Conservation (phyloP, 108 stramenopile species). For the Aureococcus anophagefferens region DNA sequence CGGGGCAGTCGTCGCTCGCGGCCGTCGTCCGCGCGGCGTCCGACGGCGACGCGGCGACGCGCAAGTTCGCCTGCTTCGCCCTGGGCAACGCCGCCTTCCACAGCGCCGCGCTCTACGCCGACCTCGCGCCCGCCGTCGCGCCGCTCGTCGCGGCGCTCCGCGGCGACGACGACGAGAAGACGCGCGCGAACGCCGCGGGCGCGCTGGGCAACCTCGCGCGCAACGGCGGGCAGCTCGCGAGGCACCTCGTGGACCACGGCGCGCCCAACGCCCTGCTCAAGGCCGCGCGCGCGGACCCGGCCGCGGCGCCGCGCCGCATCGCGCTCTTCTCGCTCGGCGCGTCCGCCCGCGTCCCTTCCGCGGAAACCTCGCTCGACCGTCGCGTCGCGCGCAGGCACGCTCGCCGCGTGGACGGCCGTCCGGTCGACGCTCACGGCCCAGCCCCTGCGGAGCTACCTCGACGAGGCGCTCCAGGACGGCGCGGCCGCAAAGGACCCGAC, state of each 20-base stretch:
- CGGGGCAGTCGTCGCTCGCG: neutral
- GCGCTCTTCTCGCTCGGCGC: neutral
- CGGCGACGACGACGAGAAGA: constrained; percentile 32
- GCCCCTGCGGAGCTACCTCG: neutral
- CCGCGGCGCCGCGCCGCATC: neutral
- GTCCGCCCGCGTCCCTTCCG: too few species aligned
- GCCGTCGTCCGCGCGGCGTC: neutral
- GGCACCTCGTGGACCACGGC: constrained; percentile 7
- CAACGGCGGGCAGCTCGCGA: constrained; percentile 25
- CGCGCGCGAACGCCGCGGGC: constrained; percentile 51
- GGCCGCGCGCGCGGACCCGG: neutral
- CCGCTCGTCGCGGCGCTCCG: constrained; percentile 21
- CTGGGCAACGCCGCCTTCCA: constrained; percentile 55
- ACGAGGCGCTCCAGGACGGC: neutral
- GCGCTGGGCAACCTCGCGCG: constrained; percentile 49
- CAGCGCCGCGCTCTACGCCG: constrained; percentile 28
- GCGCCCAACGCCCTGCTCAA: neutral
- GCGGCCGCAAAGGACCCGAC: neutral
- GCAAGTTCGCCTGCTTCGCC: constrained; percentile 49
- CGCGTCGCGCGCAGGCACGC: too few species aligned
- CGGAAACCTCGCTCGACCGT: too few species aligned
- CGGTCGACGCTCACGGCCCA: neutral
- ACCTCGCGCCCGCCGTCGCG: constrained; percentile 19
- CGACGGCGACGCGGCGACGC: constrained; percentile 30
- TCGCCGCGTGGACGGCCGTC: neutral